Evolutionary conservation across 225 moss, liverwort and hornwort species (phyloP).

Genomic region (Physcomitrellopsis africana): DNA sequence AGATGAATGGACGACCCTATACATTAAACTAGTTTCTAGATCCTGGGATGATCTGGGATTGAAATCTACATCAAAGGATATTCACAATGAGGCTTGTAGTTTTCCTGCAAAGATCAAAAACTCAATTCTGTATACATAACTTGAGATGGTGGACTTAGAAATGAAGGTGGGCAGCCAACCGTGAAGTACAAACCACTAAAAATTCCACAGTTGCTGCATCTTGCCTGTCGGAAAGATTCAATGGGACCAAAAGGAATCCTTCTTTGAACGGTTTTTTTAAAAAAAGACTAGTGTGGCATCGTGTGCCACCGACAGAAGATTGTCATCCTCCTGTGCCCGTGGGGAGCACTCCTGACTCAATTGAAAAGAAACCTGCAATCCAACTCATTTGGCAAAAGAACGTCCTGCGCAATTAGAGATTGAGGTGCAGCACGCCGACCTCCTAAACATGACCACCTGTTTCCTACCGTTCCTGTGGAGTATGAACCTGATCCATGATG

Average conservation of each 20-base stretch:
- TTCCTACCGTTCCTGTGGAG: slow-evolving; percentile 12
- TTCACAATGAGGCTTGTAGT: no score
- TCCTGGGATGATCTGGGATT: no score
- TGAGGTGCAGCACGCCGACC: not conserved
- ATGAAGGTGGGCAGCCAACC: no score
- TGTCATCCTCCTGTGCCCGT: not conserved
- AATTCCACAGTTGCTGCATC: not conserved
- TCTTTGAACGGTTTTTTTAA: not conserved
- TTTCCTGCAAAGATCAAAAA: no score
- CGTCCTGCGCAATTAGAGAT: slow-evolving; percentile 18
- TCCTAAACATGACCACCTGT: not conserved
- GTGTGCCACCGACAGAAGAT: slow-evolving; percentile 17
- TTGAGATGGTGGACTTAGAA: no score
- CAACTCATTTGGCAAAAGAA: slow-evolving; percentile 21
- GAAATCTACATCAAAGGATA: no score
- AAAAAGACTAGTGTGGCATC: not conserved
- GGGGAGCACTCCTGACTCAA: not conserved
- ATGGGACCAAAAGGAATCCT: not conserved
- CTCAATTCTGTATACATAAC: no score
- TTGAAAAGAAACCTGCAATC: not conserved
- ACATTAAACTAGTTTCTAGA: no score
- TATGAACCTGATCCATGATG: not conserved
- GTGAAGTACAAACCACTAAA: no score
- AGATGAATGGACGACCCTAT: no score
- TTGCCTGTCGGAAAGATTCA: slow-evolving; percentile 7